Evolutionary conservation across 148 eudicot species (phyloP).

Genomic region (Nepenthes mirabilis): DNA sequence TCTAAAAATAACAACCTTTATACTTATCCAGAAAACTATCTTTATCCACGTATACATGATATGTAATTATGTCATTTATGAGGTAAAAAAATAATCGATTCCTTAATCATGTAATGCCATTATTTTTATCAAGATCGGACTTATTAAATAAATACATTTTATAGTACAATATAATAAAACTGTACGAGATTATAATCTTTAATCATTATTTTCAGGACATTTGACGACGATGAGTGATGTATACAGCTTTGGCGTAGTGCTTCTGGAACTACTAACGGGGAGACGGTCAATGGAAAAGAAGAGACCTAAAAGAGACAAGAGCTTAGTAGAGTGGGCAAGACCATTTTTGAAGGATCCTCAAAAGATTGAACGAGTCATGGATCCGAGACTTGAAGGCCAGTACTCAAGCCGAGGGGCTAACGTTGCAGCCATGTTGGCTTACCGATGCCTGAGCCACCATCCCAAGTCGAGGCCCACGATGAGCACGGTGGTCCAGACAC

Average conservation of each 20-base stretch:
- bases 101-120: background rate
- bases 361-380: slow-evolving; percentile 26
- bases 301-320: slow-evolving; percentile 30
- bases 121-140: no score
- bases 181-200: background rate
- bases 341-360: slow-evolving; percentile 27
- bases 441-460: slow-evolving; percentile 42
- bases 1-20: no score
- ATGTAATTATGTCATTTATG: no score
- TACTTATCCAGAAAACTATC: no score
- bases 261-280: slow-evolving; percentile 39
- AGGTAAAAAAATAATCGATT: no score
- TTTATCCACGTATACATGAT: background rate
- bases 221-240: slow-evolving; percentile 50
- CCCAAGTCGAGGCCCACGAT: slow-evolving; percentile 41
- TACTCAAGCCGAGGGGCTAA: slow-evolving; percentile 29
- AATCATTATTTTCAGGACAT: slow-evolving; percentile 30
- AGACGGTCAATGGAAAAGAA: slow-evolving; percentile 33
- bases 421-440: slow-evolving; percentile 35
- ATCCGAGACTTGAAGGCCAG: slow-evolving; percentile 42
- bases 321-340: slow-evolving; percentile 35
- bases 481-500: slow-evolving; percentile 29
- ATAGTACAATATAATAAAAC: background rate
- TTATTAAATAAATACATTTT: background rate
- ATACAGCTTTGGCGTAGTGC: slow-evolving; percentile 47